Base-by-base conservation (phyloP, 1,284 basidiomycete species). In the Fomitopsis palustris region DNA sequence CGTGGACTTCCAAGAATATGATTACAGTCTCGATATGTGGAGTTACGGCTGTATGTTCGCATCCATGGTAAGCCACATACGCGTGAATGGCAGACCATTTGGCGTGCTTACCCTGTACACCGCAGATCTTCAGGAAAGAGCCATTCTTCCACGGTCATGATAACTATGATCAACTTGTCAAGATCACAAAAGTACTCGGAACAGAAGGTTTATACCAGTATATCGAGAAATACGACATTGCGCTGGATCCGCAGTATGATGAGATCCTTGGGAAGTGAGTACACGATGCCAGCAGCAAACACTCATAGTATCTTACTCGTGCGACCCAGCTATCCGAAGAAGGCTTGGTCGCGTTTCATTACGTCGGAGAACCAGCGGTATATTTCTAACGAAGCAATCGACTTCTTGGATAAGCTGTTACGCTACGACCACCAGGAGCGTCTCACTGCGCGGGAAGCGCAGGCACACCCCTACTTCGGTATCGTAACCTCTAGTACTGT, bases 61-160 rank as follows among this genome's bases (percentile, higher is more conserved):
- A 14, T 94, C 92, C n/a, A 97, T 98, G 95, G 94, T 95, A 67
- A 64, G 81, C 70, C 38, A 25, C 16, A 45, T 51, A 42, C 47
- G 54, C 39, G 25, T 19, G 23, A 17, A 54, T 35, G 10, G 19
- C 37, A 9, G 9, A 21, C 19, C 38, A 38, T 2, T 21, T 41
- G 6, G 10, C 6, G 19, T 2, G 16, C 25, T 49, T 58, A 57
- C 61, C 23, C 56, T 29, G 42, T 35, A 41, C 53, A 39, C 56
- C 49, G 55, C 67, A 96, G 94, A 99, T 99, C 72, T 98, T 99
- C 86, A 87, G 96, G 66, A 98, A 98, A 77, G 96, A 99, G 72
- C 96, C 96, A 14, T 97, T 99, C 81, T 99, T 99, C 86, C 96
- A 99, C 71, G 96, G 96, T 14, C 96, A 98, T 73, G 96, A 98